Base-by-base conservation (phyloP, 257 asterid species). In the Nicotiana knightiana region DNA sequence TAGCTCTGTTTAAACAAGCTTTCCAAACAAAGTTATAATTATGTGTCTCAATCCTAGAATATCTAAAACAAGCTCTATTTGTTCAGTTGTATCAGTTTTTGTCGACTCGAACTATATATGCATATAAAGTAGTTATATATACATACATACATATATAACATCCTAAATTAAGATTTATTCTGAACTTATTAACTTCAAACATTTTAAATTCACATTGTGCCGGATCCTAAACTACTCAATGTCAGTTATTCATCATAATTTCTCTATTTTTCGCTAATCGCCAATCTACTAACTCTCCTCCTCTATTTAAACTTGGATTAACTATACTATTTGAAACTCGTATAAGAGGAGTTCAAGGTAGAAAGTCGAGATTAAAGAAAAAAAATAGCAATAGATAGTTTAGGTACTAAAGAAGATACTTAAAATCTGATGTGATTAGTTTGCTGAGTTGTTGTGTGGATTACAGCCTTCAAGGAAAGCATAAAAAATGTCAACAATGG, bases 401-500 rank as follows among this genome's bases (percentile, higher is more conserved):
- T 13, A 28, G 71, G 71, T 30, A 63, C 3, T 26, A 26, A 0
- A 37, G 57, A 24, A 39, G 8, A 3, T 15, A 16, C 21, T 54
- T 13, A 54, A 54, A 37, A 26, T 9, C 4, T 61, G 66, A 11
- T 61, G 32, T 24, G 4, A 35, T 39, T 67, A 68, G 32, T n/a
- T 51, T 51, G 17, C 57, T 37, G 63, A 70, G 35, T 43, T 43
- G 77, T 43, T 5, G n/a, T 63, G 39, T 12, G 5, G 13, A 51
- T 51, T 17, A 57, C 13, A 12, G 37, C 37, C 35, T 63, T 17
- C 62, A 57, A 24, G 35, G 3, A 61, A 61, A 63, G 39, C 18
- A 24, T 33, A 11, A 28, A 48, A 17, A 30, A 87, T 86, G 89
- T 63, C 88, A 30, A 75, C 80, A 33, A 81, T 87, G 84, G 82